Base-by-base conservation (phyloP, 345 rosid species). In the Schrenkiella parvula region DNA sequence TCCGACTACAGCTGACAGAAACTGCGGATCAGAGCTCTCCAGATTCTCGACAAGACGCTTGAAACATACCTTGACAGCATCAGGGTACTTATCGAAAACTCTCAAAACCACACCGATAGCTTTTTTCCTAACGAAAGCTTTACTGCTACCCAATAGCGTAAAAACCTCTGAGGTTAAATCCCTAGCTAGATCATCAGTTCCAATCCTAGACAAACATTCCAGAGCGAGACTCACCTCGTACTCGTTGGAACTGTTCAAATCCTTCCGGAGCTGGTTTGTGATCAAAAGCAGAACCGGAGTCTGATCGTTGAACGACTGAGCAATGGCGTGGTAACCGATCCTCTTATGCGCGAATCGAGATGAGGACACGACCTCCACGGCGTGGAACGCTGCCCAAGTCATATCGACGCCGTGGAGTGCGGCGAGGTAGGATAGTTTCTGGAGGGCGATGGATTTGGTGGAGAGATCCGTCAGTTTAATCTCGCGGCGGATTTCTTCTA, bases 11-110 rank as follows among this genome's bases (percentile, higher is more conserved):
- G 93, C 92, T 21, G 88, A 89, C 8, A 87, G 62, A 60, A 84
- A 70, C 55, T 80, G 84, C 0, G 80, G 81, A 78, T 95, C 96
- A 38, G 84, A 80, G 80, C 83, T 83, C 77, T 91, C 99, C 23
- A 95, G 82, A 85, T 84, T 88, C 78, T 95, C 99, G 5, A 88
- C 98, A 71, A 95, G 77, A 62, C 96, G 89, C 84, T 92, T 90
- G 60, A 92, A 89, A 76, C 96, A 95, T 14, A 92, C 88, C 83
- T 87, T 80, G 64, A 89, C 97, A 4, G 93, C 84, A 80, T 95
- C 98, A 21, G 98, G 97, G 64, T 84, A 86, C 81, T 84, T 95
- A 78, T 76, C 98, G 72, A 95, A 95, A 68, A 95, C 74, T 84
- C 81, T 87, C 80, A 86, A 77, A 61, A 86, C 83, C 18, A 89